Base-by-base conservation (phyloP, 2,329 filamentous ascomycete genomes). In the Penicillium sp. region DNA sequence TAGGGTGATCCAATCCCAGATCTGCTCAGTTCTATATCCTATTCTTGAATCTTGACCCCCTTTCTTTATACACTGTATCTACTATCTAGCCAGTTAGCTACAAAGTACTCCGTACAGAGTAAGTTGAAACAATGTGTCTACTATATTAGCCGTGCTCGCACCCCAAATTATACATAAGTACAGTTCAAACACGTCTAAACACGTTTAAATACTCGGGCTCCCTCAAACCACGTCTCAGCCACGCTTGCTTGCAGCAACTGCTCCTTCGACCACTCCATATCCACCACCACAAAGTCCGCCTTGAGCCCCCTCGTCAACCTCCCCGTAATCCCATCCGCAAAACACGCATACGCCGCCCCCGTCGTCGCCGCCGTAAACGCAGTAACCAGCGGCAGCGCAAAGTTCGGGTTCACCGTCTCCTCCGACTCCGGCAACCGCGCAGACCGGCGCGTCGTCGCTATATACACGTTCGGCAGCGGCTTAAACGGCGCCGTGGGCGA, bases 381-480 rank as follows among this genome's bases (percentile, higher is more conserved):
- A 53, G 74, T 67, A 24, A 67, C 70, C 30, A 80, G 59, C 2
- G 69, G 68, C 18, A 81, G 55, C 8, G 64, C 71, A 58, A 77
- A 80, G 38, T 78, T 65, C 14, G 69, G 62, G 50, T 80, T 79
- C 1, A 79, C 71, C 2, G 72, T 72, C 43, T 66, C 65, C 3
- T 71, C 69, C 1, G 62, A 65, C 2, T 74, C 66, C 0, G 72
- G 71, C 49, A 78, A 69, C 33, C 74, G 68, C 1, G 76, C 74
- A 5, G 75, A 77, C 40, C 71, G 71, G 51, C 79, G 68, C 5
- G 78, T 81, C 0, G 77, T 79, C 12, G 78, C 79, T 50, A 77
- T 74, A 56, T 81, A 80, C 30, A 81, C 58, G 60, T 81, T 81
- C 1, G 69, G 70, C 40, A 80, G 64, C 11, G 77, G 74, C 7